Conservation (phyloP, 306 rosid species). For the Neltuma alba region DNA sequence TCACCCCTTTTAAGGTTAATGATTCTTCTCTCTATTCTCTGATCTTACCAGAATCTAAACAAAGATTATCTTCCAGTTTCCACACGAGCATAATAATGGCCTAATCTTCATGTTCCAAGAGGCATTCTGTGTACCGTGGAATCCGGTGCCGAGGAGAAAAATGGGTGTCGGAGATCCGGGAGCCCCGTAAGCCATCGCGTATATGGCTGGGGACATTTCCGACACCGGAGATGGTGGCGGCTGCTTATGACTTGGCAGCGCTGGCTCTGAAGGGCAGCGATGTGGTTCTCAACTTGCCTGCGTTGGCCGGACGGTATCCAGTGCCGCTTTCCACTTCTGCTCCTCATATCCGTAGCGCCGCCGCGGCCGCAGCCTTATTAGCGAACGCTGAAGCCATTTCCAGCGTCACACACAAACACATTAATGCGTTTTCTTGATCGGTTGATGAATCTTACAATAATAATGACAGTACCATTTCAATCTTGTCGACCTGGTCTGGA, state of each 20-base stretch:
- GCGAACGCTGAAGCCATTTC: conserved; percentile 9
- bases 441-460: not conserved
- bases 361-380: conserved; percentile 57
- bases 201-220: conserved; percentile 91
- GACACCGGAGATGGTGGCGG: conserved; percentile 86
- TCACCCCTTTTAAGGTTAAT: not conserved
- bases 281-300: conserved; percentile 70
- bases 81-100: conserved; percentile 43
- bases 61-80: not conserved
- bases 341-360: conserved; percentile 68
- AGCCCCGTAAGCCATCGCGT: conserved; percentile 76
- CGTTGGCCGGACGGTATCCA: conserved; percentile 42
- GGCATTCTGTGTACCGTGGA: conserved; percentile 66
- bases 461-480: not conserved
- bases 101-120: conserved; percentile 56
- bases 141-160: conserved; percentile 76
- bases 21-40: not conserved
- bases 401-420: not conserved
- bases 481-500: not conserved
- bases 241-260: conserved; percentile 86
- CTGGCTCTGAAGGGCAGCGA: conserved; percentile 71
- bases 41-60: not conserved
- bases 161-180: conserved; percentile 96
- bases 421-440: not conserved
- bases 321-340: conserved; percentile 60